Percentiles rank a stretch among this genome's conserved stretches.
Evolutionary conservation across 257 asterid species (phyloP).

Genomic region (Solanum ossicruentum): DNA sequence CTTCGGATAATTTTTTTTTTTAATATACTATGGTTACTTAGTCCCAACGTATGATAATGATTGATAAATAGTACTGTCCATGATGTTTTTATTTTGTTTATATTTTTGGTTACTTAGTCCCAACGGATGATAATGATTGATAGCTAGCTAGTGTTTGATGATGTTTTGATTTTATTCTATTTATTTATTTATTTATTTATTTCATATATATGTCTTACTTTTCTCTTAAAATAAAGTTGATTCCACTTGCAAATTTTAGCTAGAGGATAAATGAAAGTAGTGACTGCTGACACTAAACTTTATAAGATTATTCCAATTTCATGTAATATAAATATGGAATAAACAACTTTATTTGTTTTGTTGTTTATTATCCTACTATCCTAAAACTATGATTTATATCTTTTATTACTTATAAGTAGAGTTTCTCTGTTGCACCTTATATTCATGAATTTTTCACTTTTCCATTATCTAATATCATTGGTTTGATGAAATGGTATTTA

Average conservation of each 20-base stretch:
- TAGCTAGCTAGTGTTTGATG: background rate
- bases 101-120: background rate
- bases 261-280: background rate
- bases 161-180: background rate
- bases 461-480: background rate
- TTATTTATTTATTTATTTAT: background rate
- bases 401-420: background rate
- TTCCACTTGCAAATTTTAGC: background rate
- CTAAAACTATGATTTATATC: background rate
- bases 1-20: background rate
- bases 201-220: background rate
- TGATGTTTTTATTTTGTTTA: background rate
- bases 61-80: background rate
- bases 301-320: background rate
- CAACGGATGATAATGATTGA: background rate
- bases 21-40: background rate
- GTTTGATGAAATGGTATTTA: background rate
- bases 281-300: constrained; percentile 1
- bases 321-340: background rate
- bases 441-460: background rate
- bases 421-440: background rate
- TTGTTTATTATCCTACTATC: background rate
- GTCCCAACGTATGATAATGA: background rate
- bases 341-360: background rate
- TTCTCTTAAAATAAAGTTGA: background rate